phyloP scores from a whole-genome alignment of 2,329 filamentous ascomycete species.

The Scorias spongiosa region DNA sequence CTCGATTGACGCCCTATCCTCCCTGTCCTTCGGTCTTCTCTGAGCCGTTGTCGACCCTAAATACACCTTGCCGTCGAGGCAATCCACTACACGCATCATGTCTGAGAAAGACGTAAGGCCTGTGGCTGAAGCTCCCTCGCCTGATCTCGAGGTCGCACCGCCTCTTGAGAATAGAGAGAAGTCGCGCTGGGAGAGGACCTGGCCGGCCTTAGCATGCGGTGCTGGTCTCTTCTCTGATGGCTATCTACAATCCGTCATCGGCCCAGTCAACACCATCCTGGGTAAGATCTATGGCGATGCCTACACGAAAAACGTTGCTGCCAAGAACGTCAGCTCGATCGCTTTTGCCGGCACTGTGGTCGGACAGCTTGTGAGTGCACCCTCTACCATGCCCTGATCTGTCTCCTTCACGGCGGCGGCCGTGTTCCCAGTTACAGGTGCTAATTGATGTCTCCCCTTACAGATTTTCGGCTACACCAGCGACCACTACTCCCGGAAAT shows the following conservation, averaged over 20 bases:
- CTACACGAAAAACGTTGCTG: slow-evolving; percentile 55
- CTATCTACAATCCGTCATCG: slow-evolving; percentile 85
- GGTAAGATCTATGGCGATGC: slow-evolving; percentile 48
- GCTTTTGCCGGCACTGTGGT: slow-evolving; percentile 69
- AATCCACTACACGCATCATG: not conserved
- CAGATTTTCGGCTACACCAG: slow-evolving; percentile 59
- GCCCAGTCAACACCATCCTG: slow-evolving; percentile 70
- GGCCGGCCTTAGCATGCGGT: slow-evolving; percentile 75
- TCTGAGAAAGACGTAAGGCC: not conserved
- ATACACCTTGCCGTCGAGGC: too few relatives aligned
- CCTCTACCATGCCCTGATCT: slow-evolving; percentile 36
- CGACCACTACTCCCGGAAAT: slow-evolving; percentile 73
- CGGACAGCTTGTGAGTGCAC: slow-evolving; percentile 43
- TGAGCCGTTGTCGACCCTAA: too few relatives aligned
- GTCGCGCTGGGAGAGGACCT: slow-evolving; percentile 34
- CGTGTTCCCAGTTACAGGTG: too few relatives aligned
- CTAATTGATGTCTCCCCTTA: not conserved
- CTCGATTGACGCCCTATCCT: too few relatives aligned
- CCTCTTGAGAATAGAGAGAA: slow-evolving; percentile 8
- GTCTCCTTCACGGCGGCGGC: slow-evolving; percentile 67
- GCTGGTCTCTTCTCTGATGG: slow-evolving; percentile 84
- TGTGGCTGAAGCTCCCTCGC: not conserved
- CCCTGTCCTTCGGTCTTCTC: too few relatives aligned
- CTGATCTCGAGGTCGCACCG: not conserved
- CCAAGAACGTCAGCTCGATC: slow-evolving; percentile 63